Base-by-base conservation (phyloP, 2,329 filamentous ascomycete genomes). In the Nothophoma quercina region DNA sequence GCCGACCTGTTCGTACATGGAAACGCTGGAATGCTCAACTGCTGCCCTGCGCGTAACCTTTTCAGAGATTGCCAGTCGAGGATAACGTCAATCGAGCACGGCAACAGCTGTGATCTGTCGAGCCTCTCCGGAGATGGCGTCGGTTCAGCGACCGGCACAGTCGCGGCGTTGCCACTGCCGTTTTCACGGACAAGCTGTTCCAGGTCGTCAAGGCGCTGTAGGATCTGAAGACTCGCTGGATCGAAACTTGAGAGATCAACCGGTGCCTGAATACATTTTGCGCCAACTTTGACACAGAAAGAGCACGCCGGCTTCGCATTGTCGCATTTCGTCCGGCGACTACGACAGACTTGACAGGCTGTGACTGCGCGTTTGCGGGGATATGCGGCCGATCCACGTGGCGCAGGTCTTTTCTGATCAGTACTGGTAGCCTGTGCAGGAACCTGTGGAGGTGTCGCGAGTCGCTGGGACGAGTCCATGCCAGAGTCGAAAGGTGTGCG, bases 241-340 rank as follows among this genome's bases (percentile, higher is more conserved):
- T 59, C 57, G 22, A 49, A 59, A 12, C 28, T 34, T 3, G 57
- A 59, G 9, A 57, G 50, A 39, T 59, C 54, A n/a, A n/a, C 15
- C n/a, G 50, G 13, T 18, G 50, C 46, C 15, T 59, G 38, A 21
- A 48, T 43, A 25, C 57, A 59, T 7, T 18, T 55, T 15, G 53
- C 57, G 15, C 57, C 57, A 32, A 19, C 38, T 19, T 29, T 33
- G 5, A 33, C 35, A 33, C 57, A 59, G 33, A 59, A 59, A 3
- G 53, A 51, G 15, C 57, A 59, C 7, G 50, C 25, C 1, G 57
- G 57, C 10, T 38, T 28, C 7, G n/a, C 41, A 25, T 59, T 59
- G 46, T 59, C 57, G 49, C 57, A 59, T 50, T 57, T 59, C 7
- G 54, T 57, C 21, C 38, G 46, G 19, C 57, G 41, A 26, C 49